Evolutionary conservation across 768 basidiomycete species (phyloP).

Genomic region (Paxillus rubicundulus): DNA sequence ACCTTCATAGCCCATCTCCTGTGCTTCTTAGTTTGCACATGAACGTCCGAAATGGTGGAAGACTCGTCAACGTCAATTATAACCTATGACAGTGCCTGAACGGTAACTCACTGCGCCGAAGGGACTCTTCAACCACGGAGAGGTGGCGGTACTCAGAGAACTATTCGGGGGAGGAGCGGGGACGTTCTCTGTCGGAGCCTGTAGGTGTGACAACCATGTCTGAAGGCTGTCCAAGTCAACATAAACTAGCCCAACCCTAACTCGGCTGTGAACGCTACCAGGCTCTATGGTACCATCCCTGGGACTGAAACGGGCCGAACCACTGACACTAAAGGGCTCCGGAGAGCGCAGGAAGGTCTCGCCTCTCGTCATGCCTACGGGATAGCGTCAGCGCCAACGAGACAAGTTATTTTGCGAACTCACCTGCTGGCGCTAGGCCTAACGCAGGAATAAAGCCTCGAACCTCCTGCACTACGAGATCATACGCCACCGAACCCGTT

Average conservation of each 20-base stretch:
- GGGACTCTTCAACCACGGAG: constrained; percentile 30
- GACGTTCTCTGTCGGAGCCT: constrained; percentile 2
- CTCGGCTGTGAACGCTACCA: constrained; percentile 46
- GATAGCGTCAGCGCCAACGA: neutral
- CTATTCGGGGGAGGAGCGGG: neutral
- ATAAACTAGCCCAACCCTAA: constrained; percentile 47
- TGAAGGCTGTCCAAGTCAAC: constrained; percentile 44
- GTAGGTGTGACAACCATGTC: constrained; percentile 13
- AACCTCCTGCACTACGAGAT: constrained; percentile 48
- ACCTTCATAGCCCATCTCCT: constrained; percentile 23
- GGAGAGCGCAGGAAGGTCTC: constrained; percentile 46
- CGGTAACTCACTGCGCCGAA: constrained; percentile 21
- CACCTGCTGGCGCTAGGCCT: constrained; percentile 28
- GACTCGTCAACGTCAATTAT: constrained; percentile 15
- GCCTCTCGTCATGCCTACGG: constrained; percentile 23
- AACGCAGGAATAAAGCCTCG: constrained; percentile 38
- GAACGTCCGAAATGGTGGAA: constrained; percentile 14
- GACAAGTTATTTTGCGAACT: constrained; percentile 4
- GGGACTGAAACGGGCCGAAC: constrained; percentile 59
- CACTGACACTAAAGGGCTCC: constrained; percentile 41
- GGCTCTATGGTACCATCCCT: constrained; percentile 51
- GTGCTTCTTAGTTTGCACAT: constrained; percentile 11
- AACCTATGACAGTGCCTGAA: neutral
- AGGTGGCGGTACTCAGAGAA: constrained; percentile 6
- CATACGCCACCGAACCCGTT: constrained; percentile 53